phyloP scores from a whole-genome alignment of 192 early-diverging fungal genomes.

The Piromyces finnis region DNA sequence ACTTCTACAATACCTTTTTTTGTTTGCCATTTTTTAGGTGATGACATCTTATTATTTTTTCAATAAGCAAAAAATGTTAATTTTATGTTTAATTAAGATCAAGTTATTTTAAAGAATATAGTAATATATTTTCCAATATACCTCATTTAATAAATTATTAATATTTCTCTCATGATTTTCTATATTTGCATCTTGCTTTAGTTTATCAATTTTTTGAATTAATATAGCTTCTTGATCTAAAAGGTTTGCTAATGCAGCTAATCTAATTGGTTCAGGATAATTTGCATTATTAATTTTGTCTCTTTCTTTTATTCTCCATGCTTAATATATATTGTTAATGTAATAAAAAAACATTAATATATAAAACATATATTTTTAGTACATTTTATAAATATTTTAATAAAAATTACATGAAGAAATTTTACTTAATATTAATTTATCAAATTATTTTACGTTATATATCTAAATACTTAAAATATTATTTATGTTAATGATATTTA shows the following conservation, averaged over 20 bases:
- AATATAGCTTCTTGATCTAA: slow-evolving; percentile 35
- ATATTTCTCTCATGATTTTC: slow-evolving; percentile 25
- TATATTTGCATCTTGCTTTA: slow-evolving; percentile 28
- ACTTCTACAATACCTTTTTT: slow-evolving; percentile 11
- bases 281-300: slow-evolving; percentile 21
- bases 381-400: no score
- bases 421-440: no score
- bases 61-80: no score
- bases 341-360: no score
- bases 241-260: slow-evolving; percentile 31
- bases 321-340: background rate
- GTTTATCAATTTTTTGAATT: slow-evolving; percentile 36
- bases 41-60: slow-evolving; percentile 9
- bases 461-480: no score
- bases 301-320: slow-evolving; percentile 34
- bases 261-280: slow-evolving; percentile 24
- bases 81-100: no score
- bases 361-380: no score
- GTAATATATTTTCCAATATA: background rate
- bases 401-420: no score
- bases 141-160: slow-evolving; percentile 20
- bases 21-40: slow-evolving; percentile 4
- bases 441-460: no score
- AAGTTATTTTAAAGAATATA: no score
- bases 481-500: no score